Evolutionary conservation across 2,329 filamentous ascomycete species (phyloP).

Genomic region (Conoideocrella luteorostrata): DNA sequence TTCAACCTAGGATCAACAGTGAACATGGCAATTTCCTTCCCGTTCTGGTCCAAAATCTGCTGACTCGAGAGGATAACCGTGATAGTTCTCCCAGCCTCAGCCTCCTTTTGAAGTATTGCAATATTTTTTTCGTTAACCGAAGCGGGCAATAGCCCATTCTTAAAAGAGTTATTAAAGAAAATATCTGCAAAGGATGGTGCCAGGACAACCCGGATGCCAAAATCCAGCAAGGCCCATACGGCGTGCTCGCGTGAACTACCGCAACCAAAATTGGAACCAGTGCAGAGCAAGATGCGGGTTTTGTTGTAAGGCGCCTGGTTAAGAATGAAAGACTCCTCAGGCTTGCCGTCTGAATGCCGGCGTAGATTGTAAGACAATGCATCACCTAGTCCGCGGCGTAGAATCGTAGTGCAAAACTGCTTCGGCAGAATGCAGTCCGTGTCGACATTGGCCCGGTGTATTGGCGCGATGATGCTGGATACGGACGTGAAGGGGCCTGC

Average conservation of each 20-base stretch:
- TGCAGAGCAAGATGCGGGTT: conserved; percentile 85
- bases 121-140: conserved; percentile 64
- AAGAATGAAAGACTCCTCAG: conserved; percentile 78
- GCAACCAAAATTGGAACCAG: conserved; percentile 91
- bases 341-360: conserved; percentile 64
- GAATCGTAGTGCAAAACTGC: conserved; percentile 98
- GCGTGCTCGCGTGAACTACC: conserved; percentile 91
- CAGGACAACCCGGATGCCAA: conserved; percentile 90
- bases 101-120: conserved; percentile 67
- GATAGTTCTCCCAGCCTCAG: conserved; percentile 71
- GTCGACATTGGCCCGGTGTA: conserved; percentile 87
- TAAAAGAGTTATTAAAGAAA: conserved; percentile 99
- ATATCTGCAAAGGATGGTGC: conserved; percentile 72
- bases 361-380: conserved; percentile 84
- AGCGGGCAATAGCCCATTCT: conserved; percentile 97
- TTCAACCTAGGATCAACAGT: conserved; percentile 91
- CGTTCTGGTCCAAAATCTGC: conserved; percentile 67
- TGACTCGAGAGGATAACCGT: conserved; percentile 87
- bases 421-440: conserved; percentile 99
- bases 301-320: conserved; percentile 83
- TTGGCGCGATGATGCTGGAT: conserved; percentile 74
- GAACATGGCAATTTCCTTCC: conserved; percentile 69
- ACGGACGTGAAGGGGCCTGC: conserved; percentile 48
- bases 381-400: conserved; percentile 84
- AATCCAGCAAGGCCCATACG: conserved; percentile 93